Conservation (phyloP, 1,139 yeast species). For the Suhomyces terraborum region DNA sequence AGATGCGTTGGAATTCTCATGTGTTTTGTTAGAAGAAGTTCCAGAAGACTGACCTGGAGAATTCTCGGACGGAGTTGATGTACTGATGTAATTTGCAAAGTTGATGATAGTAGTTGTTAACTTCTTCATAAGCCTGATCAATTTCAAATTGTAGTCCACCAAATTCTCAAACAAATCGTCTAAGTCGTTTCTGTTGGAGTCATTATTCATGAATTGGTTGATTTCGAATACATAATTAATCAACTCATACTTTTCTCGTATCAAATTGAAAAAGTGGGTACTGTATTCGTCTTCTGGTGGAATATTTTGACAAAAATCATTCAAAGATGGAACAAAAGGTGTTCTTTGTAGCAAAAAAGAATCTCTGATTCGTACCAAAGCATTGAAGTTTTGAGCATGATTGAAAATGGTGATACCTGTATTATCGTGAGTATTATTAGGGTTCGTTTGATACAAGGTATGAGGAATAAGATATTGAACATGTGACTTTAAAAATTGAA, state of each 20-base stretch:
- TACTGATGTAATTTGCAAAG: slow-evolving; percentile 23
- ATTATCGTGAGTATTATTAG: too few species aligned
- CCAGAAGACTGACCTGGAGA: slow-evolving; percentile 9
- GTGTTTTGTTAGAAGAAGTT: slow-evolving; percentile 7
- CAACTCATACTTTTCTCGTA: slow-evolving; percentile 34
- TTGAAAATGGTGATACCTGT: slow-evolving; percentile 3
- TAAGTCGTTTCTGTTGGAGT: slow-evolving; percentile 41
- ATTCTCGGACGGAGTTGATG: slow-evolving; percentile 12
- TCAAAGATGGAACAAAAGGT: background rate
- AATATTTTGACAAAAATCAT: background rate
- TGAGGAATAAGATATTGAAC: slow-evolving; percentile 17
- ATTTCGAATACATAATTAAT: slow-evolving; percentile 35
- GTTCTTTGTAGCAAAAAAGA: slow-evolving; percentile 15
- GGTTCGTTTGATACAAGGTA: background rate
- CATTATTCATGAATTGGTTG: slow-evolving; percentile 22
- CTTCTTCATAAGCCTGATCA: slow-evolving; percentile 46
- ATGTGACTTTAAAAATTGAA: slow-evolving; percentile 22
- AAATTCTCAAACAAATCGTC: slow-evolving; percentile 48
- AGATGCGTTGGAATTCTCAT: slow-evolving; percentile 6
- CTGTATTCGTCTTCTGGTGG: slow-evolving; percentile 14
- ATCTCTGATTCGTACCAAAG: slow-evolving; percentile 25
- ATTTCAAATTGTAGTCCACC: slow-evolving; percentile 50
- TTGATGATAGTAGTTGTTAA: slow-evolving; percentile 41
- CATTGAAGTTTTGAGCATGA: slow-evolving; percentile 15
- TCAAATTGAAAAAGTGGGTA: slow-evolving; percentile 25